These are phyloP conservation scores for sweet orange (Citrus sinensis) DNA, from an alignment of 345 rosid species.

Conservation along the genomic window DVS_A1.0 CM039163.1:34463001-34463500, in stretches of 20 bases:
- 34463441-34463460: too few species aligned
- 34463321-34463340: too few species aligned
- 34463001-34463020: constrained; percentile 50
- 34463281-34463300: neutral
- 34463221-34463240: neutral
- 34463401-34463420: too few species aligned
- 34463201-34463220: neutral
- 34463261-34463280: too few species aligned
- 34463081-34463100: constrained; percentile 78
- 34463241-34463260: neutral
- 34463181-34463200: neutral
- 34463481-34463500: neutral
- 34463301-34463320: too few species aligned
- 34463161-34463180: constrained; percentile 80
- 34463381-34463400: too few species aligned
- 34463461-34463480: too few species aligned
- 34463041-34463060: constrained; percentile 69
- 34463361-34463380: too few species aligned
- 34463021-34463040: constrained; percentile 54
- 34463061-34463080: constrained; percentile 86
- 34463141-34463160: constrained; percentile 71
- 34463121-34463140: constrained; percentile 88
- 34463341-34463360: too few species aligned
- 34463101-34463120: constrained; percentile 50
- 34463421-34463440: too few species aligned